Conservation (phyloP, 164 flowering plant genomes). For the Nelumbo lutea region DNA sequence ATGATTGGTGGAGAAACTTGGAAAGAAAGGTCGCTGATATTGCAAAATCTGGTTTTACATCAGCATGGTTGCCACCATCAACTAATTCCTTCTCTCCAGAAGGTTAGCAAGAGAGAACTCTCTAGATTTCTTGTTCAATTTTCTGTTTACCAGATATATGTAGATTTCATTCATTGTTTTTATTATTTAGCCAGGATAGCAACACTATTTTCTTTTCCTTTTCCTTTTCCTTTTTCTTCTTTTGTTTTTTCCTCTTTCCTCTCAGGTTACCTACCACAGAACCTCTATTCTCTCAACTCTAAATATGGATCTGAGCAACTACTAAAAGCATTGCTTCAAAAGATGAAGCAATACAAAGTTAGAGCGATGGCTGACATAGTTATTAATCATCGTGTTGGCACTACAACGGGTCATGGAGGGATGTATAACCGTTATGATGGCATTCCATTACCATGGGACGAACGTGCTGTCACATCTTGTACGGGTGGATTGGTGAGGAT, state of each 20-base stretch:
- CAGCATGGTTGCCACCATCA: conserved; percentile 92
- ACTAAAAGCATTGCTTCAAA: conserved; percentile 59
- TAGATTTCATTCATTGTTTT: too few species aligned
- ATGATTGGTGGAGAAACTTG: conserved; percentile 87
- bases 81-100: conserved; percentile 71
- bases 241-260: conserved; percentile 7
- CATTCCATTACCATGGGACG: conserved; percentile 82
- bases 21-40: conserved; percentile 73
- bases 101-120: conserved; percentile 38
- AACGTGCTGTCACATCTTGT: conserved; percentile 82
- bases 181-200: too few species aligned
- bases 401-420: conserved; percentile 81
- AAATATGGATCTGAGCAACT: conserved; percentile 75
- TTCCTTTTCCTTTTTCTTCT: neutral
- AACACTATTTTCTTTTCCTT: neutral
- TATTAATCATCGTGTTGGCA: conserved; percentile 92
- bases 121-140: conserved; percentile 4
- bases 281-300: conserved; percentile 79
- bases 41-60: conserved; percentile 80
- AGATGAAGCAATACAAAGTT: conserved; percentile 66
- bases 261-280: conserved; percentile 87
- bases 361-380: conserved; percentile 96
- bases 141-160: neutral
- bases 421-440: conserved; percentile 90
- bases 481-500: conserved; percentile 81